A percentile compares a stretch with the other conserved stretches of the same genome.
phyloP scores from a whole-genome alignment of 1,284 basidiomycete genomes.

The Trichosporon asahii region DNA sequence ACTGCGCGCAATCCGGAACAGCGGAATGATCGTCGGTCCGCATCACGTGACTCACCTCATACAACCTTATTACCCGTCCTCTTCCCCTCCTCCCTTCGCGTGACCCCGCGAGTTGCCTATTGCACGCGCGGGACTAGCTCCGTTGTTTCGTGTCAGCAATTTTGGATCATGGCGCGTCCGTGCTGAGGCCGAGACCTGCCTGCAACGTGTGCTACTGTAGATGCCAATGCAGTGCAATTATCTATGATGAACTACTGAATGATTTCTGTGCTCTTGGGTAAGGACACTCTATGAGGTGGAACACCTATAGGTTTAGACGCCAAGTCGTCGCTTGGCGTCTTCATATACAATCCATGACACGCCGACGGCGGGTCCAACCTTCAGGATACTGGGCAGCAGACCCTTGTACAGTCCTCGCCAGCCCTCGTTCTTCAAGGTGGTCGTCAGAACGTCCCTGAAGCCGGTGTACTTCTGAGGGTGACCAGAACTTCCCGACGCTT shows the following conservation, averaged over 20 bases:
- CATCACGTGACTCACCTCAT: not conserved
- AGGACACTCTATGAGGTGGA: not conserved
- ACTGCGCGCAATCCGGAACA: not conserved
- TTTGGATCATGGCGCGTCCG: not conserved
- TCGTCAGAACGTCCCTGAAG: conserved; percentile 75
- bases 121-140: not conserved
- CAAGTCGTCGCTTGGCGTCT: conserved; percentile 45
- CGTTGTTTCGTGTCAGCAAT: not conserved
- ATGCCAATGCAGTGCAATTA: conserved; percentile 21
- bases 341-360: conserved; percentile 81
- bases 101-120: not conserved
- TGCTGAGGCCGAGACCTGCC: not conserved
- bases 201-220: not conserved
- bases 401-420: conserved; percentile 95
- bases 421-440: conserved; percentile 81
- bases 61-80: not conserved
- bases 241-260: conserved; percentile 21
- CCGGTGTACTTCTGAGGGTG: conserved; percentile 87
- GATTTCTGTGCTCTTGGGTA: not conserved
- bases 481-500: conserved; percentile 90
- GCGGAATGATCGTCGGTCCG: conserved; percentile 1
- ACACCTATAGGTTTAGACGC: conserved; percentile 25
- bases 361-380: conserved; percentile 90
- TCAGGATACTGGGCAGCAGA: conserved; percentile 82
- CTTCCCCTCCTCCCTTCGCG: not conserved